A percentile compares a stretch with the other conserved stretches of the same genome.
Conservation (phyloP, 371 early-diverging fungal species). For the Circinella umbellata region DNA sequence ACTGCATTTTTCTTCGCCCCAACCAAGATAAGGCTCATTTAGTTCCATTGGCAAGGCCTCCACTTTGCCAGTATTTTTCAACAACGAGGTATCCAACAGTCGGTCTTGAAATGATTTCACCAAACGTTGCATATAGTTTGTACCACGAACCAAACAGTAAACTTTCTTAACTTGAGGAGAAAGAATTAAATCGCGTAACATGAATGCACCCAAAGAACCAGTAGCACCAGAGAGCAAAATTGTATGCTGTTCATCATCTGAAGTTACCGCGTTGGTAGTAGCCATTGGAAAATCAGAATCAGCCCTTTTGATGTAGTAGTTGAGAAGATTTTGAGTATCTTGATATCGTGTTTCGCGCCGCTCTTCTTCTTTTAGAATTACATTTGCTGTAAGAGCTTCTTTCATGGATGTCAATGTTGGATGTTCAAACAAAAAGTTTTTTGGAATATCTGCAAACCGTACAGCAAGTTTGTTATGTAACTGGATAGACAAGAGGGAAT, state of each 20-base stretch:
- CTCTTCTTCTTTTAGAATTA: neutral
- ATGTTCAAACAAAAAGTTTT: slow-evolving; percentile 39
- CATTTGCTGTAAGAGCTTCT: neutral
- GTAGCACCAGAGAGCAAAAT: slow-evolving; percentile 49
- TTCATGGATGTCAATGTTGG: slow-evolving; percentile 26
- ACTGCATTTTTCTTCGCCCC: slow-evolving; percentile 29
- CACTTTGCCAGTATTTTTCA: slow-evolving; percentile 9
- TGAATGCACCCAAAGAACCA: slow-evolving; percentile 43
- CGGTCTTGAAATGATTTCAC: slow-evolving; percentile 31
- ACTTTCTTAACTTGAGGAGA: slow-evolving; percentile 29
- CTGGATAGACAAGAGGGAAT: slow-evolving; percentile 20
- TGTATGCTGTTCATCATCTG: slow-evolving; percentile 17
- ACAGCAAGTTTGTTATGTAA: slow-evolving; percentile 22
- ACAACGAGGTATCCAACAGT: slow-evolving; percentile 16
- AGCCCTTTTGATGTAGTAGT: slow-evolving; percentile 24
- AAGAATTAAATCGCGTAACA: slow-evolving; percentile 33
- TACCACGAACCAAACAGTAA: slow-evolving; percentile 36
- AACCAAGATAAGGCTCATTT: slow-evolving; percentile 30
- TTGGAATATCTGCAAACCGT: slow-evolving; percentile 28
- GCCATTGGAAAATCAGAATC: slow-evolving; percentile 24
- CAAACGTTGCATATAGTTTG: slow-evolving; percentile 22
- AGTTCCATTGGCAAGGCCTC: slow-evolving; percentile 24
- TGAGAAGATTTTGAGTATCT: slow-evolving; percentile 13
- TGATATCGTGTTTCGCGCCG: slow-evolving; percentile 16
- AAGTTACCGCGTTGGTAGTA: neutral